Conservation (phyloP, 176 grass and related monocot genomes). For the Phragmites australis region DNA sequence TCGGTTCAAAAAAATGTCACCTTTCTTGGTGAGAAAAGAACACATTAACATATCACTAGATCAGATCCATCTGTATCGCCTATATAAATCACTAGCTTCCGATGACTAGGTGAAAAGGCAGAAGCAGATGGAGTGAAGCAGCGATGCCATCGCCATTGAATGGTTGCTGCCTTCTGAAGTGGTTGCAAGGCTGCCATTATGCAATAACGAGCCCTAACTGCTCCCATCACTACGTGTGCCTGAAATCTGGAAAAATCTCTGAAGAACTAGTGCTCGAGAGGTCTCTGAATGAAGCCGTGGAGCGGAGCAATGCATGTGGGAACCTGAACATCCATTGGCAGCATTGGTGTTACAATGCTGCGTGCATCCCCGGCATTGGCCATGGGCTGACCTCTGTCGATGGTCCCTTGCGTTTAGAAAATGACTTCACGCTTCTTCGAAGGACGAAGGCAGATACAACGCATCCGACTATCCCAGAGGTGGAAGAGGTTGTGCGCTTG, state of each 20-base stretch:
- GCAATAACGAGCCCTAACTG: not conserved
- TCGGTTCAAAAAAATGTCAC: no score
- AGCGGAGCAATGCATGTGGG: not conserved
- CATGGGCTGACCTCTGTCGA: not conserved
- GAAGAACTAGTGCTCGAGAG: not conserved
- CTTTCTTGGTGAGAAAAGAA: no score
- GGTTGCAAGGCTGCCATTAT: not conserved
- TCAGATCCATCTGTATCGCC: no score
- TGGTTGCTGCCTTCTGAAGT: not conserved
- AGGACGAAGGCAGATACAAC: not conserved
- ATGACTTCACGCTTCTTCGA: not conserved
- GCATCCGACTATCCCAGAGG: not conserved
- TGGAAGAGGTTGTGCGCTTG: not conserved
- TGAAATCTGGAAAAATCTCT: not conserved
- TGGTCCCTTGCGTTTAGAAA: not conserved
- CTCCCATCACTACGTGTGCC: not conserved
- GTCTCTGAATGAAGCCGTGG: not conserved
- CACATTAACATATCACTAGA: no score
- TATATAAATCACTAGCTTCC: no score
- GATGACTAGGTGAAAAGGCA: no score
- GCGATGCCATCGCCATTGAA: not conserved
- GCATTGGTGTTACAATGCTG: not conserved
- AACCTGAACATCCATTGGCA: not conserved
- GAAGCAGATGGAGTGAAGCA: no score
- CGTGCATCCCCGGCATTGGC: not conserved